Base-by-base conservation (phyloP, 2,329 filamentous ascomycete species). In the Fusarium miscanthi region DNA sequence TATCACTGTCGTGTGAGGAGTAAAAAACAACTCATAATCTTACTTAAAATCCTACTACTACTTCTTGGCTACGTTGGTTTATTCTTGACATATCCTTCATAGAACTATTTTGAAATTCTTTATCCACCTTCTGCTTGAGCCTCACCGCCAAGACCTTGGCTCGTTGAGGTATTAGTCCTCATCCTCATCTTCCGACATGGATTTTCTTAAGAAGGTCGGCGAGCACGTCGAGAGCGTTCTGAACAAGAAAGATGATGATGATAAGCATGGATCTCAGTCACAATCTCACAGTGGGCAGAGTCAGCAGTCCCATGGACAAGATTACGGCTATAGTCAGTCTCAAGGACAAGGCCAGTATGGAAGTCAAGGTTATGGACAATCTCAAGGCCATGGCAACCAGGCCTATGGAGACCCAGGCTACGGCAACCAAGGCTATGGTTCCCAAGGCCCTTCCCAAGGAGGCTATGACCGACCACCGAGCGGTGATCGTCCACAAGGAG, bases 261-360 rank as follows among this genome's bases (percentile, higher is more conserved):
- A 80, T 42, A 78, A 80, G 38, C 67, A 79, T 46, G 85, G 86
- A 62, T 85, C 85, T 31, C 85, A 87, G 66, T 83, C 84, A 16
- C 65, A 69, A 21, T 64, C 66, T 41, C 49, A 69, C 27, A 40
- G 31, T 3, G 57, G 57, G 19, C 65, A 68, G 37, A 40, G 48
- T 8, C 60, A 66, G 19, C 53, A 67, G 25, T 38, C 62, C 14
- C 31, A 67, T 31, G 63, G 63, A 3, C 65, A 68, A 21, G 52
- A 64, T 16, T 53, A 66, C 21, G 85, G 84, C 72, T 52, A 67
- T 38, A 67, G 38, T n/a, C 59, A 68, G 17, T 49, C 63, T 33
- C 63, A 67, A 49, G 57, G 42, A n/a, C 63, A 67, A 17, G 25
- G 48, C 12, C 64, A 69, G 27, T 69, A 69, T 8, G 64, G 37